Evolutionary conservation across 768 basidiomycete genomes (phyloP).

Genomic region (Cyathus striatus): DNA sequence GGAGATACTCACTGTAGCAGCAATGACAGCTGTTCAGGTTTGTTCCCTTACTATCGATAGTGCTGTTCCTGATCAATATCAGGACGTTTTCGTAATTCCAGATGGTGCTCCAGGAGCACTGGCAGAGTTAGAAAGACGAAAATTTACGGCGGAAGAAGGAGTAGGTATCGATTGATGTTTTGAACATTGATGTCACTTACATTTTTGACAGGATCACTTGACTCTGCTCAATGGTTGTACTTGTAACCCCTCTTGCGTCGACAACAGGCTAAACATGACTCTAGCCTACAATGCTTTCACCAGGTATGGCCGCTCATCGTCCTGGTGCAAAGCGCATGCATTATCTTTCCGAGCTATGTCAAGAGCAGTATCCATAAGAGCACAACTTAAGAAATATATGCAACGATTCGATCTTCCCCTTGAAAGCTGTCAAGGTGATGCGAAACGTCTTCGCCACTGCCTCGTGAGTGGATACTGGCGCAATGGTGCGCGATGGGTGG

Average conservation of each 20-base stretch:
- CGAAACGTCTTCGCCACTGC: constrained; percentile 76
- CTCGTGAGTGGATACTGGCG: constrained; percentile 92
- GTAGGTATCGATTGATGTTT: constrained; percentile 33
- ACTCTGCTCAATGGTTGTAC: constrained; percentile 85
- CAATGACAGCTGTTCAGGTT: constrained; percentile 92
- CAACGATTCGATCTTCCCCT: constrained; percentile 78
- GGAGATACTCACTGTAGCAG: constrained; percentile 92
- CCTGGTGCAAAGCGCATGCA: constrained; percentile 92
- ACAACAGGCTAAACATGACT: too few relatives aligned
- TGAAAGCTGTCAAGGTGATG: constrained; percentile 89
- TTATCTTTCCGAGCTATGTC: constrained; percentile 94
- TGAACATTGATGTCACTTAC: not conserved
- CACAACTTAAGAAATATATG: constrained; percentile 96
- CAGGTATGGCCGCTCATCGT: constrained; percentile 74
- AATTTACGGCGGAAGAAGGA: constrained; percentile 98
- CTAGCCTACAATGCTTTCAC: constrained; percentile 92
- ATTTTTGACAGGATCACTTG: constrained; percentile 71
- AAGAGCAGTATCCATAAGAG: constrained; percentile 87
- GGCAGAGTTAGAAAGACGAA: constrained; percentile 88
- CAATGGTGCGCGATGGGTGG: constrained; percentile 86
- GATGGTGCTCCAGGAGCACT: constrained; percentile 82
- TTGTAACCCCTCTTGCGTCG: not conserved
- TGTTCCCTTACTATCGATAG: constrained; percentile 3
- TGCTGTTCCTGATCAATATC: constrained; percentile 1
- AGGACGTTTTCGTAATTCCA: constrained; percentile 90